Evolutionary conservation across 2,329 filamentous ascomycete species (phyloP), one percentile per base, ranked within the genome.

Genomic region (Aphanocladium album): DNA sequence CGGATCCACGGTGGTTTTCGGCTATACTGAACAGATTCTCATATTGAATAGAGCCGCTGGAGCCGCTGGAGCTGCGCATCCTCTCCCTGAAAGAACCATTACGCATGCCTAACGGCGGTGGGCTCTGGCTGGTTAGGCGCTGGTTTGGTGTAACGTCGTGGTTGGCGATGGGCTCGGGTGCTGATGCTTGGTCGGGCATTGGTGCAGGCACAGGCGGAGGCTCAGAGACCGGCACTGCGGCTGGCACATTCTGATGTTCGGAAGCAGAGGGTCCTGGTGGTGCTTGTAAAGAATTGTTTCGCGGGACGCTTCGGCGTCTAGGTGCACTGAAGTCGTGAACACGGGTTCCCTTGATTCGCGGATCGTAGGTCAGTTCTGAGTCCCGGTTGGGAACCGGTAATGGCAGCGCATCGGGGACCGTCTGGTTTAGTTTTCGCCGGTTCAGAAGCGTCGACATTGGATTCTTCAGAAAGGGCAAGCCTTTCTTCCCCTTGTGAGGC

Each of bases 291-390:
- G 49, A 46, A 14, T 54, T 49, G 25, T 39, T 60, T 33, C 57
- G 49, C 1, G 39, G 57, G 16, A 53, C 39, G 5, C 50, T 60
- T 21, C 57, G 57, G 23, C 77, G 78, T 54, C 81, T 74, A 5
- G 82, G 83, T 0, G 79, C 81, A 64, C 82, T 84, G 64, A 84
- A 86, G 69, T 82, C 83, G 68, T 86, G 84, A 49, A 85, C 78
- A 54, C 77, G 74, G 6, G 79, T 86, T 47, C 80, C 84, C 64
- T 79, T 77, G 63, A 87, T 86, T 6, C 81, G 76, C 6, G 83
- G 83, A 64, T 85, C 83, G 64, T 84, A 83, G 16, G 69, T 69
- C 3, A 75, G 73, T 62, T 77, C 76, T 16, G 74, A 72, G 0
- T 69, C 62, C 8, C 69, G 64, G 19, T 72, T 67, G 57, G 74